These are phyloP conservation scores for Blastobotrys peoriensis DNA, from an alignment of 805 yeast species.

Conservation along the genomic window DNA sequence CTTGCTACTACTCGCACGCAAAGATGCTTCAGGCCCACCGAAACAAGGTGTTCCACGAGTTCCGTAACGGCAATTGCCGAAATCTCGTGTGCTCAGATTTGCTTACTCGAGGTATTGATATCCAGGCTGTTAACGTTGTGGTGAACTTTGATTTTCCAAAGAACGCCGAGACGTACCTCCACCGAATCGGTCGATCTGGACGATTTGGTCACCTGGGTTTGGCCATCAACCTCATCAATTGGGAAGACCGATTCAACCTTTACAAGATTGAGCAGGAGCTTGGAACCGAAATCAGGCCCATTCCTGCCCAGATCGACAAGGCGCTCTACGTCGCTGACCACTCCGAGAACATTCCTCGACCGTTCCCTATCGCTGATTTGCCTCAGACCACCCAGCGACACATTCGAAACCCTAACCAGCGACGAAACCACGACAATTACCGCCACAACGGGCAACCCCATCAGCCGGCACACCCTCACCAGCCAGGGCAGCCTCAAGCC, in stretches of 20 bases:
- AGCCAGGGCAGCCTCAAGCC: slow-evolving; percentile 4
- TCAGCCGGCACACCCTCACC: slow-evolving; percentile 14
- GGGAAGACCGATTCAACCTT: slow-evolving; percentile 92
- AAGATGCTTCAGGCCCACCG: slow-evolving; percentile 96
- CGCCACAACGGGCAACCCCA: slow-evolving; percentile 13
- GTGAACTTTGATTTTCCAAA: slow-evolving; percentile 98
- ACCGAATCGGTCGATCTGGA: slow-evolving; percentile 98
- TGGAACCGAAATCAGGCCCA: slow-evolving; percentile 95
- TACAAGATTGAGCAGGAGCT: slow-evolving; percentile 95
- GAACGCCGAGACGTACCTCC: slow-evolving; percentile 94
- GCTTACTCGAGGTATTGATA: slow-evolving; percentile 96
- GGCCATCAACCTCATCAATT: slow-evolving; percentile 92
- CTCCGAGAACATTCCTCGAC: slow-evolving; percentile 70
- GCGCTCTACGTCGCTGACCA: slow-evolving; percentile 69
- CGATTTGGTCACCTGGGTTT: slow-evolving; percentile 98
- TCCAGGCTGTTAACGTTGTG: slow-evolving; percentile 97
- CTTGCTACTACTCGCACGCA: slow-evolving; percentile 96
- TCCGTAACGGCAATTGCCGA: slow-evolving; percentile 96
- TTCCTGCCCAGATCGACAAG: slow-evolving; percentile 89
- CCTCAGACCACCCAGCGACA: slow-evolving; percentile 20
- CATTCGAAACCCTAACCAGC: slow-evolving; percentile 20
- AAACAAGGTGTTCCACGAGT: slow-evolving; percentile 97
- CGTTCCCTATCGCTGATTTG: slow-evolving; percentile 65
- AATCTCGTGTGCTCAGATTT: slow-evolving; percentile 95
- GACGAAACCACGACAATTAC: slow-evolving; percentile 7